Evolutionary conservation across 768 basidiomycete species (phyloP), one percentile per base, ranked within the genome.

Genomic region (Leccinum arenicola): DNA sequence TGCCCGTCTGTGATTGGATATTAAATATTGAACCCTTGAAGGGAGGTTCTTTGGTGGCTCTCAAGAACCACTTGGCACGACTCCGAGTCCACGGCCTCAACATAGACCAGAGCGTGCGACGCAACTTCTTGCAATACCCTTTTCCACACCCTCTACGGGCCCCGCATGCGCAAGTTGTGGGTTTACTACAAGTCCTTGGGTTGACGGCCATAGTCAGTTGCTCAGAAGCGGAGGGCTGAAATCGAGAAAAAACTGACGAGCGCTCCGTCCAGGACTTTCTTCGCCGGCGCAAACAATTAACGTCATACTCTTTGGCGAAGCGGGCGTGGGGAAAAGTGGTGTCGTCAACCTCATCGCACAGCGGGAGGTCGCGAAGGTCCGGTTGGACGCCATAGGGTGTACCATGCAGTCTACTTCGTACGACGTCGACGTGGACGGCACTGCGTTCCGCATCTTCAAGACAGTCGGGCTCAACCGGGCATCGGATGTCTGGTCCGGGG

Each of bases 401-500:
- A 77, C 76, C 0, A 64, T 77, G 50, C 33, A 62, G 1, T 67
- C 57, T 25, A 61, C 58, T 2, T 19, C 40, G 3, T 71, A 78
- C 56, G 4, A 51, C 12, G 55, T 69, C 29, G 17, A 38, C 14
- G 58, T 73, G 15, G 53, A 55, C 17, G 47, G 36, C 6, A 48
- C 12, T 14, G 5, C 29, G 33, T 70, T 66, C 50, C 10, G 49
- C 2, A 50, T 73, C 35, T 73, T 57, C 43, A 72, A 73, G 19
- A 73, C 71, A 29, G 57, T 60, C 27, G 70, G 70, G 21, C 67
- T 73, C 53, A 59, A 43, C 43, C 43, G 68, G 29, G 65, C 60
- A 40, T 55, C 60, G 2, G 9, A 9, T 2, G 3, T n/a, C 40
- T 48, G 23, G 2, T n/a, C n/a, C n/a, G n/a, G 6, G n/a, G 1